A percentile compares a stretch with the other conserved stretches of the same genome.
These are phyloP conservation scores for Tuber microsphaerosporum DNA, from an alignment of 495 filamentous ascomycete genomes.

Conservation along the genomic window DNA sequence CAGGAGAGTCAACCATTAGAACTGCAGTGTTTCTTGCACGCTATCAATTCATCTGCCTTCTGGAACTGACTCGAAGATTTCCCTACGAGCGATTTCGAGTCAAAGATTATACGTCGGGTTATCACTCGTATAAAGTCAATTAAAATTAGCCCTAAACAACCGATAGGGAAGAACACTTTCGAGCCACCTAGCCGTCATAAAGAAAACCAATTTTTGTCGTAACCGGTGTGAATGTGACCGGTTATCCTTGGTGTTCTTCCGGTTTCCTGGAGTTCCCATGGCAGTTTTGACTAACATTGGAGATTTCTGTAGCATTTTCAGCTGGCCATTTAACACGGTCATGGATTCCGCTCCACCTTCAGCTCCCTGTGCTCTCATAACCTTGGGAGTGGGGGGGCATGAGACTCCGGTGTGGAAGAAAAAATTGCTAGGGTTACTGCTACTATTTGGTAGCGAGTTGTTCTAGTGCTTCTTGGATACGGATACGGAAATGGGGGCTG, in stretches of 20 bases:
- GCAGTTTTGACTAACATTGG: neutral
- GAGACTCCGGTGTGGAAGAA: neutral
- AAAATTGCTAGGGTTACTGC: neutral
- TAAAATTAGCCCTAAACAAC: neutral
- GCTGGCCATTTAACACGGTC: neutral
- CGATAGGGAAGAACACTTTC: neutral
- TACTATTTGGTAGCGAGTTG: neutral
- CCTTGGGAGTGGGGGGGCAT: neutral
- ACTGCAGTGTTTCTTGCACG: neutral
- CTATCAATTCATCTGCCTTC: neutral
- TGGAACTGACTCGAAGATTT: neutral
- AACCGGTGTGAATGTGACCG: neutral
- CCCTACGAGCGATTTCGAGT: neutral
- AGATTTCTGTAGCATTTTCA: neutral
- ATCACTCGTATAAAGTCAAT: neutral
- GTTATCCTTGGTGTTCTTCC: neutral
- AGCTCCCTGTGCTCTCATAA: neutral
- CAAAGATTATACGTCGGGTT: neutral
- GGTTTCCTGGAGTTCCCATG: neutral
- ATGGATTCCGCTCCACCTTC: neutral
- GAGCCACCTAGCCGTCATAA: neutral
- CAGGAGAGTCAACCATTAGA: neutral
- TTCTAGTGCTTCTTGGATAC: neutral
- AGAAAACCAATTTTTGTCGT: neutral
- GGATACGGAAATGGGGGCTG: neutral